Conservation (phyloP, 2,329 filamentous ascomycete genomes). For the Penicillium sp. region DNA sequence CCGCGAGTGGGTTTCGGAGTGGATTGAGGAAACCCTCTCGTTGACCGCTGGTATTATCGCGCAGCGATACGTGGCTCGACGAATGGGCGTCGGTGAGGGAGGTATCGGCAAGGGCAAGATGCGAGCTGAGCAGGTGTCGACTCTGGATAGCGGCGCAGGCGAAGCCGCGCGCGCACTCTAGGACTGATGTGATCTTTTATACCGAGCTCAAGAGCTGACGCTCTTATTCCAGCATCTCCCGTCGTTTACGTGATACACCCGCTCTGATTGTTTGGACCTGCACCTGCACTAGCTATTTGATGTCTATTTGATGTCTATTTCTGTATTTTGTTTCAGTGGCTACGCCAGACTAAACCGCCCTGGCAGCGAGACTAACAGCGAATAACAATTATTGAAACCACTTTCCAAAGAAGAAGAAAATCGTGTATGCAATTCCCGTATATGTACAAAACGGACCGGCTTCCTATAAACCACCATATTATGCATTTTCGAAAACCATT, state of each 20-base stretch:
- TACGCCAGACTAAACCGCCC: not conserved
- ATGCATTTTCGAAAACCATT: slow-evolving; percentile 17
- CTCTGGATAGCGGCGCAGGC: slow-evolving; percentile 57
- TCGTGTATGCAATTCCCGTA: slow-evolving; percentile 1
- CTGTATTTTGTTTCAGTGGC: not conserved
- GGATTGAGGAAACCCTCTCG: slow-evolving; percentile 83
- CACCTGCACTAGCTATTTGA: not conserved
- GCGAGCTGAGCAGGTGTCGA: slow-evolving; percentile 51
- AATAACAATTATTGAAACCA: not conserved
- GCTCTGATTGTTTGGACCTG: not conserved
- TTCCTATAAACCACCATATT: not conserved
- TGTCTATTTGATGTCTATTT: not conserved
- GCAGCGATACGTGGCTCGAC: slow-evolving; percentile 87
- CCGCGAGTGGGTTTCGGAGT: slow-evolving; percentile 94
- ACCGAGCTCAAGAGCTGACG: not conserved
- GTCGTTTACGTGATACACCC: slow-evolving; percentile 4
- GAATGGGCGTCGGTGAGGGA: slow-evolving; percentile 94
- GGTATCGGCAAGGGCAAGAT: slow-evolving; percentile 57
- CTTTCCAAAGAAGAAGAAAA: not conserved
- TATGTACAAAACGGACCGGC: not conserved
- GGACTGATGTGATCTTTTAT: not conserved
- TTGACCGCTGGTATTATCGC: slow-evolving; percentile 81
- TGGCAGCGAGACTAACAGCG: not conserved
- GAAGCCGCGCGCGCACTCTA: slow-evolving; percentile 58
- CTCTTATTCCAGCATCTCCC: not conserved